Evolutionary conservation across 306 rosid genomes (phyloP).

Genomic region (peach (Prunus persica)): DNA sequence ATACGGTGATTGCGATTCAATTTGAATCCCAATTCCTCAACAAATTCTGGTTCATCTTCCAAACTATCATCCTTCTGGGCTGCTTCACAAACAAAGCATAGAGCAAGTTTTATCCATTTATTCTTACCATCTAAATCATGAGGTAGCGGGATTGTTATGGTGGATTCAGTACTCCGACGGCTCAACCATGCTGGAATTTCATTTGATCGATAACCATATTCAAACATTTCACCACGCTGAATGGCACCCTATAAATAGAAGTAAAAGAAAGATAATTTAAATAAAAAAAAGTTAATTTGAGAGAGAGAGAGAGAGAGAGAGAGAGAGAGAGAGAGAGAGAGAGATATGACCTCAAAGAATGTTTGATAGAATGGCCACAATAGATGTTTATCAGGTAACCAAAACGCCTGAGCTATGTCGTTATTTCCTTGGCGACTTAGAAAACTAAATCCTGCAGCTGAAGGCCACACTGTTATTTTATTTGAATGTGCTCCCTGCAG

Average conservation of each 20-base stretch:
- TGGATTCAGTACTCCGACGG: not conserved
- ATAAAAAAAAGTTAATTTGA: not conserved
- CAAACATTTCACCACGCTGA: not conserved
- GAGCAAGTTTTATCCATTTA: constrained; percentile 21
- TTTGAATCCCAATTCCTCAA: not conserved
- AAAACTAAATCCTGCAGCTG: not conserved
- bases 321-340: not conserved
- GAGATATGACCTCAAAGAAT: constrained; percentile 6
- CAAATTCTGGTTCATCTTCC: not conserved
- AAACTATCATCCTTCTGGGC: not conserved
- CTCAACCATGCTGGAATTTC: constrained; percentile 3
- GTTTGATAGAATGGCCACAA: not conserved
- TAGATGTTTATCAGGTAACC: not conserved
- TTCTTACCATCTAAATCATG: not conserved
- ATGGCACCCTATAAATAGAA: not conserved
- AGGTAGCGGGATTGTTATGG: not conserved
- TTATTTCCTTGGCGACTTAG: not conserved
- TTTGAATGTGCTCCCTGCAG: not conserved
- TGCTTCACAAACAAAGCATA: constrained; percentile 3
- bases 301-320: not conserved
- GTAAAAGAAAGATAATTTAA: not conserved
- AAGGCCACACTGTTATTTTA: not conserved
- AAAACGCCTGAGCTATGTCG: not conserved
- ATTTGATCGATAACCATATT: not conserved
- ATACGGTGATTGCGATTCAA: not conserved